Conservation (phyloP, 140 eudicot genomes). For the Oenanthe javanica region DNA sequence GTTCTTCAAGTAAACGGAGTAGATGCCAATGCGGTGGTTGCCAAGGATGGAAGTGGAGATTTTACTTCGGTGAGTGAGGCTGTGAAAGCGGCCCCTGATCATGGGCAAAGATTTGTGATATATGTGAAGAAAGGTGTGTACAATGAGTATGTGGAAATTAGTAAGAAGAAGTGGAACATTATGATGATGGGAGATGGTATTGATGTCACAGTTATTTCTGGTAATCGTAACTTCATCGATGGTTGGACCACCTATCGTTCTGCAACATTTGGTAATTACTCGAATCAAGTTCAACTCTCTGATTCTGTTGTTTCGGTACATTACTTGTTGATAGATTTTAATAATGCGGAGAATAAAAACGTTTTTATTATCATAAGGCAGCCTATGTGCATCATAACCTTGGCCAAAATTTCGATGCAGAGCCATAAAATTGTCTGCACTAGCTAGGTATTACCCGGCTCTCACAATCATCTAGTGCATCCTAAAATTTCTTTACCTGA, state of each 20-base stretch:
- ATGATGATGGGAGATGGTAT: constrained; percentile 93
- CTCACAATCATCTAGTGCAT: not conserved
- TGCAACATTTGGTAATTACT: constrained; percentile 69
- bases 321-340: no score
- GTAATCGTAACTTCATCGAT: constrained; percentile 48
- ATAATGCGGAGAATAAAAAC: no score
- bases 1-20: constrained; percentile 33
- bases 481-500: not conserved
- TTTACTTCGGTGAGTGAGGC: constrained; percentile 60
- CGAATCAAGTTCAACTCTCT: no score
- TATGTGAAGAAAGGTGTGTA: constrained; percentile 79
- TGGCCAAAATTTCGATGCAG: not conserved
- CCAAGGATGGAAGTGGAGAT: constrained; percentile 68
- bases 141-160: constrained; percentile 64
- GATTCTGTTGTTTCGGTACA: not conserved
- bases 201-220: constrained; percentile 63
- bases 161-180: constrained; percentile 65
- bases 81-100: constrained; percentile 42
- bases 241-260: constrained; percentile 90
- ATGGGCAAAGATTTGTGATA: constrained; percentile 50
- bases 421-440: not conserved
- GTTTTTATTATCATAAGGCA: not conserved
- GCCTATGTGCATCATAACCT: not conserved
- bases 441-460: not conserved
- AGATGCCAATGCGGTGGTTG: constrained; percentile 58